Conservation (phyloP, 192 early-diverging fungal genomes). For the Coemansia sp. region DNA sequence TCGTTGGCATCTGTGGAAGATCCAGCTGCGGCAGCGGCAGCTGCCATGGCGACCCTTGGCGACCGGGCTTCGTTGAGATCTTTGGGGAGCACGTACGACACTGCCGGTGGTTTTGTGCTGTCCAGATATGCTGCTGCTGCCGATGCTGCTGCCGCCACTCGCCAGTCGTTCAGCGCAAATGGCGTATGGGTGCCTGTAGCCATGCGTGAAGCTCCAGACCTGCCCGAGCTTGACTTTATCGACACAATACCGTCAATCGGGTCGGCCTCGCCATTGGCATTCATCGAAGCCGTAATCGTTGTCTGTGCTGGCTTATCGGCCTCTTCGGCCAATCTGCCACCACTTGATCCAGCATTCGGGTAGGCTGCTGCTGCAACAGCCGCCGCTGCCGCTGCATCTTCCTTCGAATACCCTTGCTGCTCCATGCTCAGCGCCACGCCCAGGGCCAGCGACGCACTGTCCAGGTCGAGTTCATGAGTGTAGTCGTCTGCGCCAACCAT, state of each 20-base stretch:
- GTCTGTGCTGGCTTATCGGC: constrained; percentile 20
- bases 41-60: constrained; percentile 26
- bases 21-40: constrained; percentile 2
- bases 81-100: constrained; percentile 42
- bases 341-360: constrained; percentile 9
- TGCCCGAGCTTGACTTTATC: constrained; percentile 34
- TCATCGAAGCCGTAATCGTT: constrained; percentile 51
- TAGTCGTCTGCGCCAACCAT: constrained; percentile 10
- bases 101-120: constrained; percentile 10
- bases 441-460: constrained; percentile 50
- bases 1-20: not conserved
- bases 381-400: constrained; percentile 38
- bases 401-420: constrained; percentile 54
- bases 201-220: constrained; percentile 23
- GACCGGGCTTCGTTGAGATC: constrained; percentile 45
- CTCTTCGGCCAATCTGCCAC: not conserved
- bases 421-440: constrained; percentile 56
- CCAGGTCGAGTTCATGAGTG: constrained; percentile 31
- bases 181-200: constrained; percentile 45
- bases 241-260: constrained; percentile 55
- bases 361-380: constrained; percentile 45
- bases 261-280: constrained; percentile 52
- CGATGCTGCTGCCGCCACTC: constrained; percentile 32
- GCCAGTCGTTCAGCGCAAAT: constrained; percentile 31
- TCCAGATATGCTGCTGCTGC: constrained; percentile 39